Evolutionary conservation across 1,139 yeast genomes (phyloP).

Genomic region (Pichia sp.): DNA sequence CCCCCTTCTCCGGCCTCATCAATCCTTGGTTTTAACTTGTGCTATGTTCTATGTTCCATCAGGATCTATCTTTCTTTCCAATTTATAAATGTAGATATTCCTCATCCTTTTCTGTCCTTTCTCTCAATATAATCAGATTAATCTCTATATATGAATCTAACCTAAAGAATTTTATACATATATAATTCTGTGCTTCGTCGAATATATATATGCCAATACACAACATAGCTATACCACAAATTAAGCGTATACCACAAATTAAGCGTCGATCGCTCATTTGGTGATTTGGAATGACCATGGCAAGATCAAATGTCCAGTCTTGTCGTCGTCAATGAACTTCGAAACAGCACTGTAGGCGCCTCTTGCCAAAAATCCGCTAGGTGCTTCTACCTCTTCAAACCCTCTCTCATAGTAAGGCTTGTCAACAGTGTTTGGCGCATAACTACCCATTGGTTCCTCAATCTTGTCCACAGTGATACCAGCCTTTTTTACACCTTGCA

Average conservation of each 20-base stretch:
- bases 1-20: not conserved
- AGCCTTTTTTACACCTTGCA: conserved; percentile 79
- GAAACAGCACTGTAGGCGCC: conserved; percentile 80
- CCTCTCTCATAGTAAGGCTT: conserved; percentile 77
- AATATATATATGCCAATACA: too few relatives aligned
- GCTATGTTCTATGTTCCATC: not conserved
- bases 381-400: conserved; percentile 87
- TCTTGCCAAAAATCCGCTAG: conserved; percentile 83
- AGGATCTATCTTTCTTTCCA: not conserved
- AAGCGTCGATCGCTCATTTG: conserved; percentile 33
- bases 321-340: conserved; percentile 86
- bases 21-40: not conserved
- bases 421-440: conserved; percentile 81
- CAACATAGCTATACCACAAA: not conserved
- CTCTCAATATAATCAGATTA: not conserved
- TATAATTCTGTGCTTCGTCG: not conserved
- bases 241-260: too few relatives aligned
- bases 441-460: conserved; percentile 86
- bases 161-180: not conserved
- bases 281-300: conserved; percentile 86
- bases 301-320: conserved; percentile 63
- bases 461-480: conserved; percentile 84
- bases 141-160: not conserved
- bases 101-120: not conserved
- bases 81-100: not conserved